Evolutionary conservation across 177 flowering plant species (phyloP), one percentile per base, ranked within the genome.

Genomic region (Vitis hybrid): DNA sequence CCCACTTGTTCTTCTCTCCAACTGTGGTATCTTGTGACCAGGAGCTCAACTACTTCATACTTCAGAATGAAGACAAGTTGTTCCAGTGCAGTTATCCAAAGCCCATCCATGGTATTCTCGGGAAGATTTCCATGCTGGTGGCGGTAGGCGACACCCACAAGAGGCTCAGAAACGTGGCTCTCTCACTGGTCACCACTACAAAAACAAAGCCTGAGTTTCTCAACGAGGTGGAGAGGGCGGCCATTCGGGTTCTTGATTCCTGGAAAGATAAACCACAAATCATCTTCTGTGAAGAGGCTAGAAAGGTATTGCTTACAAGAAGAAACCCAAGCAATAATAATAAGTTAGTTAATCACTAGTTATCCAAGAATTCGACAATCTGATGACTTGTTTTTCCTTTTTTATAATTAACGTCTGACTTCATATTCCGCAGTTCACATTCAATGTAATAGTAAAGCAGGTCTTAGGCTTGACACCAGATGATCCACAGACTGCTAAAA

Each of bases 61-160:
- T 91, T 16, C 93, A 88, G 60, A 87, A 90, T 68, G 97, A 91
- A 76, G 93, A 83, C 64, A 88, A 76, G 73, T 64, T 88, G 21
- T 90, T 91, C 64, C 77, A 86, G 77, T 84, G 86, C 68, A 84
- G 91, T 60, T 91, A 90, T 52, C 93, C 97, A n/a, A 87, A 81
- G 65, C 75, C 87, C 60, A 81, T 91, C 15, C 86, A 76, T 72
- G 90, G 87, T 10, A 80, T 90, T 18, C 87, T 91, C 7, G 94
- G 97, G 11, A 67, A 77, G 12, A 51, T 72, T 6, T 89, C 92
- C 14, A 80, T 90, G 89, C 83, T 90, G 62, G 89, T 89, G 10
- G 86, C 80, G 7, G 86, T 83, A 0, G 91, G 89, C 14, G 92
- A 87, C 26, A 77, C 78, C 6, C 97, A 90, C 70, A 88, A 76